Evolutionary conservation across 495 filamentous ascomycete genomes (phyloP), one percentile per base, ranked within the genome.

Genomic region (Podospora bellae-mahoneyi): DNA sequence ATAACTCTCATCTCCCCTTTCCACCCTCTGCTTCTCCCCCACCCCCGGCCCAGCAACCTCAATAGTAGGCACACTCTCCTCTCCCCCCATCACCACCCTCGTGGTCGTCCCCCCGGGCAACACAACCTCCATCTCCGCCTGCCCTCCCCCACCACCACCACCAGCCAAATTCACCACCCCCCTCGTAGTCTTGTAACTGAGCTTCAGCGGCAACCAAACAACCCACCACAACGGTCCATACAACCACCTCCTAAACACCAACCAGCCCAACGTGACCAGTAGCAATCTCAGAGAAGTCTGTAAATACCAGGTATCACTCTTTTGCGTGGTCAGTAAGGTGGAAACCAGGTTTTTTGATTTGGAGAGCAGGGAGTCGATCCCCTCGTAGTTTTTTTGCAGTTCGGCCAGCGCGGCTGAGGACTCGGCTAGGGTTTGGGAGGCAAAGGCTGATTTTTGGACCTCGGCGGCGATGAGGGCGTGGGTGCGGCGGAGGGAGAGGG

Each of bases 221-320:
- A 97, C 76, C 91, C 92, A 92, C 89, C 92, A 97, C 39, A 93
- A 78, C 15, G 96, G 95, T 0, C 95, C 93, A 79, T 94, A 97
- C 7, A 99, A 72, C 7, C 94, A 81, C 6, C 95, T 80, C 19
- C 95, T 82, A 67, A 94, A 95, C 2, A 98, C 73, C 9, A 99
- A 81, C 95, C 95, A 99, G 13, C 78, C 78, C 39, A 97, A 87
- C 5, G 91, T 97, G 2, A 78, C 84, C 16, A 91, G 54, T 9
- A 98, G 84, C 60, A 98, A 79, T 71, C 92, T 93, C 70, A 98
- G 89, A 0, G 94, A 89, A 20, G 89, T 94, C 78, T 92, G 88
- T 30, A 97, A 84, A 72, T 99, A 99, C 95, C 95, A 99, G 3
- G 92, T 95, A 77, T 98, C 95, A 55, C 89, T 93, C 81, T 97